A percentile compares a stretch with the other conserved stretches of the same genome.
Conservation (phyloP, 129 eudicot species). For the Saussurea involucrata region DNA sequence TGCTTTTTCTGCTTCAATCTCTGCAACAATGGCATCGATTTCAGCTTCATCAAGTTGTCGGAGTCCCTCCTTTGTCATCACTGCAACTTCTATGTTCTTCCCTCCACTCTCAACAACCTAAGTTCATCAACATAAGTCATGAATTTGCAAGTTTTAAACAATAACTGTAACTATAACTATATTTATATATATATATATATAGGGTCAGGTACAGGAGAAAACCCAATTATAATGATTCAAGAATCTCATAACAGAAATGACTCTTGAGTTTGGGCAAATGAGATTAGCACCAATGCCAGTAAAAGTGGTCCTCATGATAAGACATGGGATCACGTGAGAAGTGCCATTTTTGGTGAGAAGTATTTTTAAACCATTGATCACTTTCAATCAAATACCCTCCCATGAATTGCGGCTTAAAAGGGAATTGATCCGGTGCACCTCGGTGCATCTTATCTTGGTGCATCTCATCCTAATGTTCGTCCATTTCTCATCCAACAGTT, state of each 20-base stretch:
- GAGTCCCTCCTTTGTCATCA: conserved; percentile 94
- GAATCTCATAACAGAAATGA: background rate
- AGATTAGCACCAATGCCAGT: background rate
- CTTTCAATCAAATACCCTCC: too few species aligned
- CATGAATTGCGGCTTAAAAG: too few species aligned
- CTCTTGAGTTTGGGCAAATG: background rate
- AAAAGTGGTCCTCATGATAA: background rate
- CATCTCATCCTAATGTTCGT: too few species aligned
- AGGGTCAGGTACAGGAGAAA: too few species aligned
- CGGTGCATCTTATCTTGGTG: too few species aligned
- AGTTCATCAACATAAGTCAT: background rate
- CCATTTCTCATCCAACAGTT: too few species aligned
- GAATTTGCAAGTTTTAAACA: background rate
- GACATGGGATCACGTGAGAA: too few species aligned
- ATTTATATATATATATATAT: background rate
- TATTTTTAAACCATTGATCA: too few species aligned
- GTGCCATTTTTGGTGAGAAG: too few species aligned
- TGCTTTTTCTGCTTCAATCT: conserved; percentile 93
- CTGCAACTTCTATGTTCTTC: conserved; percentile 95
- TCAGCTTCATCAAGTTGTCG: conserved; percentile 93
- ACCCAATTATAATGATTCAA: background rate
- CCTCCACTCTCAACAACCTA: conserved; percentile 99
- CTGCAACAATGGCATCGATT: conserved; percentile 90
- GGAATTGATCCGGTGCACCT: too few species aligned
- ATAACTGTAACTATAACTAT: background rate